Base-by-base conservation (phyloP, 2,329 filamentous ascomycete genomes). In the Falciphora oryzae region DNA sequence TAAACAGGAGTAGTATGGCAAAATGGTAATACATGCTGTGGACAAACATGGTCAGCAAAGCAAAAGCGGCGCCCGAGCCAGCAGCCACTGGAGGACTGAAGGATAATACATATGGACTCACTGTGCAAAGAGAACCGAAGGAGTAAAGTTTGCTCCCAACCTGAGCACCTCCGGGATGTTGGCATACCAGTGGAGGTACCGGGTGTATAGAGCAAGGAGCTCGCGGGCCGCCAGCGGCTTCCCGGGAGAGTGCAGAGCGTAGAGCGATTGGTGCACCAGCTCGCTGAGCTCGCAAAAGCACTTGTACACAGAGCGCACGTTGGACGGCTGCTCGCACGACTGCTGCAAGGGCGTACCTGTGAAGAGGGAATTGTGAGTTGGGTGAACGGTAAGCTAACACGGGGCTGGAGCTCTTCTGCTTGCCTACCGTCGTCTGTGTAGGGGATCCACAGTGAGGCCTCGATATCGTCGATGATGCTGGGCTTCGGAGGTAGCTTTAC, bases 41-140 rank as follows among this genome's bases (percentile, higher is more conserved):
- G 22, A 13, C 32, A 28, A 3, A 10, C 18, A 53, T 65, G 63
- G 70, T 68, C 63, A 61, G 64, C 32, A 28, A 66, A 7, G 61
- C 53, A 16, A 50, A 50, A 29, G 16, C 27, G 14, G 18, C 35
- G 62, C 31, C 18, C 44, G 10, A 3, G 13, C 22, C n/a, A 7
- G 8, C 13, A 13, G 60, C 31, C 10, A 11, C 18, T 50, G n/a
- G 11, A 50, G 32, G 11, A 60, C 29, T 1, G 18, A 25, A 35
- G 28, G 16, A 35, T 31, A 18, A 57, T 8, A 27, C 4, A 18
- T 2, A 25, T 13, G 10, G 2, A 59, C 89, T 80, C 79, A 92
- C 89, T 92, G 89, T 53, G 89, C 83, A 66, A 90, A 88, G 27
- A 93, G 76, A 50, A 92, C 88, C 59, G 90, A 87, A 14, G 90